Evolutionary conservation across 2,329 filamentous ascomycete species (phyloP), one percentile per base, ranked within the genome.

Genomic region (Penicillium rolfsii): DNA sequence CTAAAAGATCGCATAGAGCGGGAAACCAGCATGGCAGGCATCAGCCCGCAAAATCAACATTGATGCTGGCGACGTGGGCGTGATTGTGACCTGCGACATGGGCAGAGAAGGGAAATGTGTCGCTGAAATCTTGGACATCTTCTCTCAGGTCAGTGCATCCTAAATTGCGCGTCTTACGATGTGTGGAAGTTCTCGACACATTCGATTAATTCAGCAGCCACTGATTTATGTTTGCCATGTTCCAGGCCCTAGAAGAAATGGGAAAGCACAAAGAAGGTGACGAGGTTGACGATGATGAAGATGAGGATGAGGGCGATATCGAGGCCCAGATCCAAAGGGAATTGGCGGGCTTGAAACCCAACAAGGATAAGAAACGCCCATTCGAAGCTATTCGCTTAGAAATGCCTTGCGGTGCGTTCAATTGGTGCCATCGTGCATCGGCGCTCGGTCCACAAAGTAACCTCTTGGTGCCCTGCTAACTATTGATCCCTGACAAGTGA

Each of bases 1-100:
- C 65, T 62, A 54, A 60, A 35, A 16, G 36, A 40, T 52, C 30
- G n/a, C 19, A 64, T 52, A 76, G 73, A 70, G 70, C 54, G 69
- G 63, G 36, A 60, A 57, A 33, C 56, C 56, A 16, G 48, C 48
- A 46, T 63, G 61, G 52, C 73, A 70, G 64, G 77, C 72, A 67
- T 69, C 45, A 1, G 64, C 36, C 69, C 77, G 57, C 64, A 69
- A 68, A 69, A 60, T 62, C 62, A 38, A 64, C 26, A 70, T 81
- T 54, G 77, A 80, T 59, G 70, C 66, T 56, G 86, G 85, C 16
- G 85, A 88, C 68, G 79, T 81, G 54, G 87, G 87, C 11, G 85
- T 89, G 30, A 88, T 87, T 79, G 83, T 85, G 45, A 87, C 86
- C 3, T 88, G 86, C 70, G 82, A 85, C 61, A 85, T 84, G 75